These are phyloP conservation scores for Aureobasidium sp. DNA, from an alignment of 2,329 filamentous ascomycete species.

Conservation along the genomic window DNA sequence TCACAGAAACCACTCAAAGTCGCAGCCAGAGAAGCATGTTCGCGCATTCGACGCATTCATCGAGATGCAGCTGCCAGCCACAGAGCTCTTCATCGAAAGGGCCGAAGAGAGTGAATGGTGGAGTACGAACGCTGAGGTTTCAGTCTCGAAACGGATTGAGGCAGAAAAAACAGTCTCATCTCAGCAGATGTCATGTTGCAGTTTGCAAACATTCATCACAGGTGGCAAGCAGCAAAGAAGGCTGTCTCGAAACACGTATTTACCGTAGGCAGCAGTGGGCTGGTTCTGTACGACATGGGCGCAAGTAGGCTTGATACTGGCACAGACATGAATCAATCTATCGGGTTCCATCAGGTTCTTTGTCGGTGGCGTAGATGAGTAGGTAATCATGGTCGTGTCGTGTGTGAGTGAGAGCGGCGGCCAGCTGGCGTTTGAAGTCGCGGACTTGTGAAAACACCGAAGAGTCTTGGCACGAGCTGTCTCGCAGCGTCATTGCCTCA, in stretches of 20 bases:
- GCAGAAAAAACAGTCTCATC: not conserved
- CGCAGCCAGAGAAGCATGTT: not conserved
- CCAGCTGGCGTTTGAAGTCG: not conserved
- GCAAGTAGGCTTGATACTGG: not conserved
- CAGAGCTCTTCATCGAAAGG: not conserved
- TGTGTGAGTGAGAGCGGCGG: not conserved
- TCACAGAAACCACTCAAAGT: not conserved
- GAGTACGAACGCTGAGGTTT: not conserved
- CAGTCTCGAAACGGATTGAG: no score
- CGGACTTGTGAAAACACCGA: not conserved
- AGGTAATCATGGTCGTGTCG: not conserved
- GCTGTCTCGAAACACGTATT: not conserved
- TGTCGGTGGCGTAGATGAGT: not conserved
- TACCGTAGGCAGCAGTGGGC: not conserved
- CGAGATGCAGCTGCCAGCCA: not conserved
- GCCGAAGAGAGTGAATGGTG: not conserved
- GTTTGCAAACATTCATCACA: not conserved
- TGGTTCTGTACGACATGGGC: not conserved
- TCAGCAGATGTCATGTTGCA: not conserved
- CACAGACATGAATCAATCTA: not conserved
- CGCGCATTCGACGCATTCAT: not conserved
- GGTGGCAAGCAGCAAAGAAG: not conserved
- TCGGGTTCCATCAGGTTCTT: not conserved
- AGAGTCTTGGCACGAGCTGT: not conserved
- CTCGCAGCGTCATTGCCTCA: slow-evolving; percentile 6